Conservation (phyloP, 2,329 filamentous ascomycete genomes). For the Pseudocercospora musae region DNA sequence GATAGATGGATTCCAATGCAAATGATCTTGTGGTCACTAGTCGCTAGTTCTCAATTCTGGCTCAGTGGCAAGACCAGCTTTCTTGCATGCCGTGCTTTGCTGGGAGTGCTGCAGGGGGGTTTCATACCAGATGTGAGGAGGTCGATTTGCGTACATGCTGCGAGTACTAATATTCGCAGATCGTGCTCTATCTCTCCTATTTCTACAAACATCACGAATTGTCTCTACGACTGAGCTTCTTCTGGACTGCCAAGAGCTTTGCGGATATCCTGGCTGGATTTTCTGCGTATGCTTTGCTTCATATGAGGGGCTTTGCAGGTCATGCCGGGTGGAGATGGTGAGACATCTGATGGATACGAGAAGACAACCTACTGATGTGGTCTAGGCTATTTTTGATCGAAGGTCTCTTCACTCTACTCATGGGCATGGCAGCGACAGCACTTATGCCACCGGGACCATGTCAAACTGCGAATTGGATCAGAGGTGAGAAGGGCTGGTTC, state of each 20-base stretch:
- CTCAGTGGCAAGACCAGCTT: constrained; percentile 33
- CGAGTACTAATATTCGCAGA: background rate
- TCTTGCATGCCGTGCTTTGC: constrained; percentile 37
- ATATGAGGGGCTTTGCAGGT: constrained; percentile 42
- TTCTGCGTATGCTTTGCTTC: constrained; percentile 34
- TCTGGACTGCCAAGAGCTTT: constrained; percentile 25
- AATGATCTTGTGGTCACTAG: constrained; percentile 42
- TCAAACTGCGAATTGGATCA: constrained; percentile 31
- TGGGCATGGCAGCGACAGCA: constrained; percentile 48
- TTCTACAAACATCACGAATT: constrained; percentile 14
- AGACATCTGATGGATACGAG: background rate
- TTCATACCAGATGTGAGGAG: constrained; percentile 44
- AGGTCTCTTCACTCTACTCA: constrained; percentile 50
- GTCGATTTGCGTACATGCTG: background rate
- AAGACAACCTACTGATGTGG: constrained; percentile 36
- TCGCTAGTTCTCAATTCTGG: constrained; percentile 28
- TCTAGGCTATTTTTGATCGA: constrained; percentile 52
- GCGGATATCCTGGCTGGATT: constrained; percentile 30
- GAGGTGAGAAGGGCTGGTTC: constrained; percentile 49
- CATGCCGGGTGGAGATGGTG: constrained; percentile 45
- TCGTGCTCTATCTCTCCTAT: constrained; percentile 5
- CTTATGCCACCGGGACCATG: constrained; percentile 7
- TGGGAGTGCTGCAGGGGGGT: constrained; percentile 39
- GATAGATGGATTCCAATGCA: constrained; percentile 44
- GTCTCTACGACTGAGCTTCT: constrained; percentile 6